Evolutionary conservation across 768 basidiomycete genomes (phyloP).

Genomic region (Chalciporus pseudorubinellus): DNA sequence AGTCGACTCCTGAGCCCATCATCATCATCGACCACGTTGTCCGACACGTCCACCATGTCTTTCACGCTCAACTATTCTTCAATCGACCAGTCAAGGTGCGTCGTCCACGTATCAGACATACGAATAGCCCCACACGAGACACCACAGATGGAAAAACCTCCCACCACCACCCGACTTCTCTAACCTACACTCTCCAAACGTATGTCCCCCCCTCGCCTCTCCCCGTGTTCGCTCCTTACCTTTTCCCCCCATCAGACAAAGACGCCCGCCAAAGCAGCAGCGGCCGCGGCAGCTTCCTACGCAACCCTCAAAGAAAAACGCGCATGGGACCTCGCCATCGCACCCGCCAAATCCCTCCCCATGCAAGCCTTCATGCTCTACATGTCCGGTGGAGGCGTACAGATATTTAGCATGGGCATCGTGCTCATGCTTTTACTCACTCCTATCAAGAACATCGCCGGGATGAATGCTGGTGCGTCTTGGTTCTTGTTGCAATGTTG

Average conservation of each 20-base stretch:
- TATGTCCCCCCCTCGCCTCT: constrained; percentile 3
- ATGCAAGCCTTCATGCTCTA: constrained; percentile 99
- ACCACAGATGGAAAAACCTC: constrained; percentile 56
- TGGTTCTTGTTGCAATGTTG: too few relatives aligned
- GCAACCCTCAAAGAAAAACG: constrained; percentile 70
- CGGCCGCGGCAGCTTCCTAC: constrained; percentile 46
- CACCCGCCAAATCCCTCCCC: constrained; percentile 86
- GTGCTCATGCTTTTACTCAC: constrained; percentile 88
- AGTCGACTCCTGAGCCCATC: too few relatives aligned
- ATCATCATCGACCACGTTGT: not conserved
- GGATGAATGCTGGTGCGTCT: constrained; percentile 71
- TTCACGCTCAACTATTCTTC: constrained; percentile 32
- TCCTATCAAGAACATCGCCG: constrained; percentile 80
- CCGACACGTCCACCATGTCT: constrained; percentile 15
- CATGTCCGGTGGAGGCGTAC: constrained; percentile 95
- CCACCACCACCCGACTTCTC: constrained; percentile 71
- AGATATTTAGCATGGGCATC: constrained; percentile 96
- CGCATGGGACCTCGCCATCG: constrained; percentile 82
- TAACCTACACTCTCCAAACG: constrained; percentile 36
- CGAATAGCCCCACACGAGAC: not conserved
- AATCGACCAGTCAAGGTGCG: constrained; percentile 29
- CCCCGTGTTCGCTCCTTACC: not conserved
- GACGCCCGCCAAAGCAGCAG: constrained; percentile 34
- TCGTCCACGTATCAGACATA: not conserved
- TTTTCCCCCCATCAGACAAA: constrained; percentile 39